Evolutionary conservation across 73 alveolate genomes (phyloP), one percentile per base, ranked within the genome.

Genomic region (Paramecium sexaurelia): DNA sequence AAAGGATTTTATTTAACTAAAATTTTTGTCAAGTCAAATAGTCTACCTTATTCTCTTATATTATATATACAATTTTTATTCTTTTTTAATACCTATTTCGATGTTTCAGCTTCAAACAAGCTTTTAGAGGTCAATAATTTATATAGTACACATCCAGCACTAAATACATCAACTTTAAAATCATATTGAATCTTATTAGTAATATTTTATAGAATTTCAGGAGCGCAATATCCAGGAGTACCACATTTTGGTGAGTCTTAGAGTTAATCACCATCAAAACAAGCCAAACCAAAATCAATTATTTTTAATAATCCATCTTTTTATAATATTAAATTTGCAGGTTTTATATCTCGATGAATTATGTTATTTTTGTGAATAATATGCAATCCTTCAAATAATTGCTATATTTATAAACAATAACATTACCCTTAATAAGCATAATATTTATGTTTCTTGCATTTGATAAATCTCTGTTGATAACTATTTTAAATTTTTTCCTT

Each of bases 231-330:
- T 22, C 92, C 95, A 35, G 95, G 89, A 36, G 95, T 78, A 32
- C 95, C 92, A 82, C 95, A 78, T 91, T 91, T 51, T 8, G 75
- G 47, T 47, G 13, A 57, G 15, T 55, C 26, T 11, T 82, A 43
- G 15, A 55, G 75, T 68, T 75, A 51, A 22, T 56, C 36, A 33
- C 32, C 41, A 27, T 39, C 69, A 17, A 47, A 55, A 3, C 86
- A 45, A 3, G 96, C 93, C 37, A 92, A 51, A 40, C 96, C 96
- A 73, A 92, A 89, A 92, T 92, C 96, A 45, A 40, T 47, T 15
- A 41, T 32, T 78, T 29, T 78, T 45, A 78, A 78, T 40, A 45
- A 41, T 61, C 43, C 73, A 36, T 37, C 20, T 10, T 85, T 26
- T 24, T 85, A 55, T 10, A 85, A 27, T 24, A 85, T 20, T 19